Evolutionary conservation across 495 filamentous ascomycete species (phyloP).

Genomic region (Penicillium longicatenatum): DNA sequence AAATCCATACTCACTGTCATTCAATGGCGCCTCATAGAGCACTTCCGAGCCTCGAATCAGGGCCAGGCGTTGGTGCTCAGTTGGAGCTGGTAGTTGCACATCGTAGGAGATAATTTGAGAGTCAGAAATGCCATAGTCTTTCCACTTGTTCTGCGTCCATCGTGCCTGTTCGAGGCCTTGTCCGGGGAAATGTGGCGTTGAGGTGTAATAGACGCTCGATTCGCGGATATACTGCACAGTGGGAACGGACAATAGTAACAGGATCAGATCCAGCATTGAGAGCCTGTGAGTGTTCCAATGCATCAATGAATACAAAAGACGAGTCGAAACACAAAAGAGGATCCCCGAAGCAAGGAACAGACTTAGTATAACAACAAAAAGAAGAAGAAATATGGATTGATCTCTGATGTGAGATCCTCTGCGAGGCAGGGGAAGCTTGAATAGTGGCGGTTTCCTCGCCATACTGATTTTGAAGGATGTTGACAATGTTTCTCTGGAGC

Average conservation of each 20-base stretch:
- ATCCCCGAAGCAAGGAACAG: neutral
- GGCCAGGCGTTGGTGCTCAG: neutral
- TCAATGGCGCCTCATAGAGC: neutral
- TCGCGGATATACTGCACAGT: neutral
- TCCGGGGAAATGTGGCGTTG: slow-evolving; percentile 74
- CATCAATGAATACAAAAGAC: no score
- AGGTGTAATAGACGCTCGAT: slow-evolving; percentile 79
- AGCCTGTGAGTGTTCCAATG: neutral
- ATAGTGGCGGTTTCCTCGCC: no score
- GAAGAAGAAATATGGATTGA: no score
- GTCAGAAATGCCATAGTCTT: slow-evolving; percentile 69
- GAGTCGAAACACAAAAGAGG: no score
- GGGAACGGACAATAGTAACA: neutral
- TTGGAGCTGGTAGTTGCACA: neutral
- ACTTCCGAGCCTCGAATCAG: slow-evolving; percentile 54
- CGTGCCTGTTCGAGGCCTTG: slow-evolving; percentile 71
- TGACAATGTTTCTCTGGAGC: neutral
- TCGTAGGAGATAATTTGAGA: slow-evolving; percentile 64
- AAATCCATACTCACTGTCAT: slow-evolving; percentile 19
- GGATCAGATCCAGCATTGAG: neutral
- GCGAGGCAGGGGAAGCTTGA: no score
- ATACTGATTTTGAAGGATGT: no score
- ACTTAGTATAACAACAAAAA: no score
- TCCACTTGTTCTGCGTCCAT: slow-evolving; percentile 76
- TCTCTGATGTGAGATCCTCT: no score